Evolutionary conservation across 2,329 filamentous ascomycete genomes (phyloP), one percentile per base, ranked within the genome.

Genomic region (Alternaria brassicae): DNA sequence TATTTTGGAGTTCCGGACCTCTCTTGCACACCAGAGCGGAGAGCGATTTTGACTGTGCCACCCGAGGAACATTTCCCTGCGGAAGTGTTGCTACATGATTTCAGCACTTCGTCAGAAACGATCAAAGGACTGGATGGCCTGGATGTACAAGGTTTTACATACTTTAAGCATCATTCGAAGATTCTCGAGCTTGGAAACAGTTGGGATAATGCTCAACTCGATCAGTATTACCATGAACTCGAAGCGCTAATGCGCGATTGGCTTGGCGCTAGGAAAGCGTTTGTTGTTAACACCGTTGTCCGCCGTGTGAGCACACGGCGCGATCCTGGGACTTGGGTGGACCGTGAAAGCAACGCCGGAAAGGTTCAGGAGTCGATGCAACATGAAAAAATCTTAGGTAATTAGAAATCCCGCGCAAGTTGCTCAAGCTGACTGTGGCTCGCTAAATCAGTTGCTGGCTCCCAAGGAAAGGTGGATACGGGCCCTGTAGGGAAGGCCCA

Each of bases 1-100:
- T 48, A 48, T 48, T 48, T 48, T 48, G 44, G 44, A 34, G 44
- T 48, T 21, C 44, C 44, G n/a, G 44, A 48, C 44, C 44, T 48
- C 44, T 48, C 44, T 21, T 48, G 28, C 44, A 48, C 44, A 48
- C 44, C 15, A 28, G 44, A 48, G 44, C 44, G n/a, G 27, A 48
- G 44, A 28, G 44, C 44, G 44, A 48, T 48, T 48, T 15, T 48
- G 19, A 48, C 44, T 48, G 27, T 34, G 44, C 44, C 44, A 34
- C 44, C 44, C 21, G 44, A 48, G 44, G 44, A 48, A 34, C 44
- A 48, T 34, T 48, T 48, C n/a, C 44, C 44, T 5, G 27, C 44
- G 44, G 28, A 48, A 34, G 28, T 48, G 34, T 48, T 48, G 44
- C 44, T 48, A 27, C 44, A 48, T 48, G 44, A 48, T 34, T 48